Percentiles rank a stretch among this genome's conserved stretches.
phyloP scores from a whole-genome alignment of 2,329 filamentous ascomycete species.

The Cercospora canescens region DNA sequence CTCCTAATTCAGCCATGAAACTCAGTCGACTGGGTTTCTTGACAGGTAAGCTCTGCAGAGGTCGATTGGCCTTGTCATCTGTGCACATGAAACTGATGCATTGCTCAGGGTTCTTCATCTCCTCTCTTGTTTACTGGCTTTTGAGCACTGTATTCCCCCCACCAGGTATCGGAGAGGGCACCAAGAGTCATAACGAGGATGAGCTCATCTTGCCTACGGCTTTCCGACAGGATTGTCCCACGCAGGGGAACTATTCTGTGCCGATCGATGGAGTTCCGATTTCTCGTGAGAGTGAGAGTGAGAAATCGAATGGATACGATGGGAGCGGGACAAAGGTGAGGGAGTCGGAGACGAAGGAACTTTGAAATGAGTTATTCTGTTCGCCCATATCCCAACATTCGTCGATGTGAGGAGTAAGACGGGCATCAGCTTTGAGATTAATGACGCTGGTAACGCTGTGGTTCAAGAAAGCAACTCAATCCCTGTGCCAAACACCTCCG shows the following conservation, averaged over 20 bases:
- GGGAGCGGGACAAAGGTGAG: neutral
- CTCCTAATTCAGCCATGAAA: slow-evolving; percentile 18
- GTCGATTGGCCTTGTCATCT: too few relatives aligned
- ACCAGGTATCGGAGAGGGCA: neutral
- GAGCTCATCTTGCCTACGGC: slow-evolving; percentile 8
- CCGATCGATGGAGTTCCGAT: neutral
- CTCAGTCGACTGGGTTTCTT: slow-evolving; percentile 15
- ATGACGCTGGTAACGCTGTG: too few relatives aligned
- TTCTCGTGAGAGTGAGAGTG: neutral
- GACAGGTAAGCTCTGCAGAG: neutral
- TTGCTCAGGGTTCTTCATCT: slow-evolving; percentile 8
- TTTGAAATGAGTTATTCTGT: too few relatives aligned
- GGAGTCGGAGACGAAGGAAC: too few relatives aligned
- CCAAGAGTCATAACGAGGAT: slow-evolving; percentile 12
- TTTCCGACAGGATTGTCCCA: slow-evolving; percentile 17
- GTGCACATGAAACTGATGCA: neutral
- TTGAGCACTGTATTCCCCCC: slow-evolving; percentile 13
- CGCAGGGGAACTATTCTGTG: slow-evolving; percentile 11
- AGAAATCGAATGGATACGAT: neutral
- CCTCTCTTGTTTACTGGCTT: slow-evolving; percentile 4
- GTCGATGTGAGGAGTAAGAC: too few relatives aligned
- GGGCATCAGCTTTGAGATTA: too few relatives aligned
- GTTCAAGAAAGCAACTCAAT: too few relatives aligned
- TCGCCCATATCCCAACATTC: too few relatives aligned
- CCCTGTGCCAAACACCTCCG: too few relatives aligned